phyloP scores from a whole-genome alignment of 164 flowering plant species.

The Dillenia suffruticosa region DNA sequence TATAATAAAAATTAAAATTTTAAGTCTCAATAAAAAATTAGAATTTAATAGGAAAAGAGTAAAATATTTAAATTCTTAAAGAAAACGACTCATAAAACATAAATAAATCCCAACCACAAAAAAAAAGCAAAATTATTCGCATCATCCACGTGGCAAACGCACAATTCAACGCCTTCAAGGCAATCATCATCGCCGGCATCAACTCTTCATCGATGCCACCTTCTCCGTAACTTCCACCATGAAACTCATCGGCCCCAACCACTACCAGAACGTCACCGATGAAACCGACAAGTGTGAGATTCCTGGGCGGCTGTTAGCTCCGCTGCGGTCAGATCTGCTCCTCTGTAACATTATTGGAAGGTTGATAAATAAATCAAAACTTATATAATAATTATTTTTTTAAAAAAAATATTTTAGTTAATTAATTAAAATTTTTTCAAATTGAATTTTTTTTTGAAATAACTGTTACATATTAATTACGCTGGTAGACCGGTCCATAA shows the following conservation, averaged over 20 bases:
- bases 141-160: constrained; percentile 52
- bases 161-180: constrained; percentile 60
- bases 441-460: too few relatives aligned
- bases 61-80: too few relatives aligned
- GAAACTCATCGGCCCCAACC: constrained; percentile 38
- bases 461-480: too few relatives aligned
- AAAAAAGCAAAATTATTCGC: constrained; percentile 27
- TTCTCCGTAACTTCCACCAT: constrained; percentile 52
- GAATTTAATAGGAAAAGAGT: too few relatives aligned
- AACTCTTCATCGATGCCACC: constrained; percentile 60
- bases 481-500: too few relatives aligned
- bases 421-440: too few relatives aligned
- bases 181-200: constrained; percentile 70
- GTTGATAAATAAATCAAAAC: constrained; percentile 7
- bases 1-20: too few relatives aligned
- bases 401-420: too few relatives aligned
- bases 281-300: neutral
- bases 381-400: too few relatives aligned
- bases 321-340: constrained; percentile 24
- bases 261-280: constrained; percentile 17
- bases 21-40: too few relatives aligned
- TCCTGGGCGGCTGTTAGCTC: constrained; percentile 21
- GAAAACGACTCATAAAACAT: too few relatives aligned
- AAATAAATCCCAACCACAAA: too few relatives aligned
- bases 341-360: constrained; percentile 42